These are phyloP conservation scores for Knoxdaviesia capensis DNA, from an alignment of 2,329 filamentous ascomycete species.

Conservation along the genomic window DNA sequence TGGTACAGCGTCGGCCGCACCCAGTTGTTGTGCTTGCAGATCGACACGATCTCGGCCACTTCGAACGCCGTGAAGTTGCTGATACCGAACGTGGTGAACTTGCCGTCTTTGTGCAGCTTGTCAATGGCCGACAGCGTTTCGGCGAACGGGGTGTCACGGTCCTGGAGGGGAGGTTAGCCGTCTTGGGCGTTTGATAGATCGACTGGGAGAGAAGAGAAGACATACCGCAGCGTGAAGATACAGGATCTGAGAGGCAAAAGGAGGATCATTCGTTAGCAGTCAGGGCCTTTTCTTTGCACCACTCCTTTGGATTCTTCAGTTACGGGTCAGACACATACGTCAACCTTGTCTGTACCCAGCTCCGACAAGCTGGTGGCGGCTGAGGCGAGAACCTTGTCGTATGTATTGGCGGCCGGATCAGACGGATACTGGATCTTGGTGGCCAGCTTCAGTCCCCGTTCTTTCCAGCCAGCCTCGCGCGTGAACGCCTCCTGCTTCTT, in stretches of 20 bases:
- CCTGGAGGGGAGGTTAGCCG: conserved; percentile 11
- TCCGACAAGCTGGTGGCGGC: conserved; percentile 51
- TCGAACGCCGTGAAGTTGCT: conserved; percentile 78
- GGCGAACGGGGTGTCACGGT: conserved; percentile 50
- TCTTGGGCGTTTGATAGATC: too few species aligned
- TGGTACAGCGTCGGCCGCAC: conserved; percentile 71
- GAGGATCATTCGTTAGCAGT: not conserved
- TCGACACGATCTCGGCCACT: conserved; percentile 66
- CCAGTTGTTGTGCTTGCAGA: conserved; percentile 62
- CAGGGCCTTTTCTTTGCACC: not conserved
- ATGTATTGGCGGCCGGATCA: conserved; percentile 36
- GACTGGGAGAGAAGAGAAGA: conserved; percentile 4
- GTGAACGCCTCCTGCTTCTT: conserved; percentile 66
- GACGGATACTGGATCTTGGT: conserved; percentile 55
- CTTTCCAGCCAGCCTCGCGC: conserved; percentile 53
- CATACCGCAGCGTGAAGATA: conserved; percentile 48
- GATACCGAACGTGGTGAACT: conserved; percentile 63
- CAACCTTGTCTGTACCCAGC: conserved; percentile 51
- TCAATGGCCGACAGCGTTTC: conserved; percentile 63
- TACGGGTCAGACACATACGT: conserved; percentile 22
- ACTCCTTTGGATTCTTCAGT: conserved; percentile 1
- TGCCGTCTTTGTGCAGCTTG: conserved; percentile 67
- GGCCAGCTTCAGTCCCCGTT: conserved; percentile 56
- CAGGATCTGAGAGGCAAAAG: conserved; percentile 28
- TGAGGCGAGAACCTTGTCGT: conserved; percentile 40